Evolutionary conservation across 345 rosid genomes (phyloP).

Genomic region (Lagerstroemia speciosa): DNA sequence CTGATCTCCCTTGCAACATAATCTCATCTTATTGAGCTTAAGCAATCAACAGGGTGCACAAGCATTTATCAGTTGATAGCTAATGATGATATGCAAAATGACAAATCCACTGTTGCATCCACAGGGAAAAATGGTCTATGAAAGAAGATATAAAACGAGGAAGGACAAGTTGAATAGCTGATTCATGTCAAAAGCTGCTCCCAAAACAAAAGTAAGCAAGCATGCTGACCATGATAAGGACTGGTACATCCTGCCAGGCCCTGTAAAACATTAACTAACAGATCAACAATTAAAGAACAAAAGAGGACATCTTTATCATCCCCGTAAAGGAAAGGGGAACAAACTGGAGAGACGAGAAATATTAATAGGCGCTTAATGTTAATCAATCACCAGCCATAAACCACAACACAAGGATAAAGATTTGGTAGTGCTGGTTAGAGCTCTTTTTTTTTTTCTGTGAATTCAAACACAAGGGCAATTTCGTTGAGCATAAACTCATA

Average conservation of each 20-base stretch:
- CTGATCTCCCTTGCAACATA: no score
- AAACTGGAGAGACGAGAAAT: neutral
- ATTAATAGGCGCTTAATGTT: neutral
- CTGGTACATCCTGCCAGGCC: constrained; percentile 44
- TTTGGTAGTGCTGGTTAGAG: neutral
- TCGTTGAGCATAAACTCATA: neutral
- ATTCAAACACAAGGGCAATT: neutral
- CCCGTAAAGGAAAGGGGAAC: neutral
- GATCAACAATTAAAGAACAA: neutral
- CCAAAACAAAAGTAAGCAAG: constrained; percentile 58
- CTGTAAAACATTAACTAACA: constrained; percentile 16
- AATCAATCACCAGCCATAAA: neutral
- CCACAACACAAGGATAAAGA: neutral
- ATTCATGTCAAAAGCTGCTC: constrained; percentile 46
- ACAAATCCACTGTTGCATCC: no score
- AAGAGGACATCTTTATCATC: neutral
- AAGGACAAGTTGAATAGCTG: neutral
- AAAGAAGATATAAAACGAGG: no score
- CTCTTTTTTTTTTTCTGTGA: neutral
- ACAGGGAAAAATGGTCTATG: neutral
- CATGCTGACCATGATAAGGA: constrained; percentile 62
- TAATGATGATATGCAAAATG: no score
- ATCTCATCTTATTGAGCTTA: no score
- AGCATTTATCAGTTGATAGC: no score
- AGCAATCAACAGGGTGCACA: no score